These are phyloP conservation scores for Singerocomus inundabilis DNA, from an alignment of 1,284 basidiomycete genomes.

Conservation along the genomic window DNA sequence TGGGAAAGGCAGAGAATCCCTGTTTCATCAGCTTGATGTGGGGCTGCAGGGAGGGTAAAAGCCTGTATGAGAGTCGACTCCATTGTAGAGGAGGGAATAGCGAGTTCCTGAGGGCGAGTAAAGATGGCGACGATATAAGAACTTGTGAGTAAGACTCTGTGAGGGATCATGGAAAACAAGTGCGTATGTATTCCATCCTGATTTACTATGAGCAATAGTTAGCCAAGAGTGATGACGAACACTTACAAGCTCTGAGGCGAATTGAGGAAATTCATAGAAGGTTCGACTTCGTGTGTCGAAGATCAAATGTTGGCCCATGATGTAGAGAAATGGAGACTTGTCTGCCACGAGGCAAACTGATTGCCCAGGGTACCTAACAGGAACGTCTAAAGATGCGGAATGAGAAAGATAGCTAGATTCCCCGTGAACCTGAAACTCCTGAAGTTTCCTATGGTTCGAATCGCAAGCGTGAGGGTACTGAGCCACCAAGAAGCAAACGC, in stretches of 20 bases:
- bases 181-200: background rate
- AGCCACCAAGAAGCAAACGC: background rate
- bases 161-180: background rate
- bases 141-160: slow-evolving; percentile 3
- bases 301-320: background rate
- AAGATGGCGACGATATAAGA: slow-evolving; percentile 7
- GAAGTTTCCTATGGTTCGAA: background rate
- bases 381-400: background rate
- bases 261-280: slow-evolving; percentile 7
- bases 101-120: background rate
- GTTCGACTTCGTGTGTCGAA: slow-evolving; percentile 9
- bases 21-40: background rate
- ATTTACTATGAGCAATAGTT: background rate
- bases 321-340: slow-evolving; percentile 1
- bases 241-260: slow-evolving; percentile 1
- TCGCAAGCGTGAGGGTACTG: background rate
- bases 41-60: background rate
- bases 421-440: slow-evolving; percentile 2
- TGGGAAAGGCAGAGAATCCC: slow-evolving; percentile 8
- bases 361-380: background rate
- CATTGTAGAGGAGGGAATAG: background rate
- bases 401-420: background rate
- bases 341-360: background rate
- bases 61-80: slow-evolving; percentile 2
- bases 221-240: background rate